Base-by-base conservation (phyloP, 306 rosid species). In the Quillaja saponaria region DNA sequence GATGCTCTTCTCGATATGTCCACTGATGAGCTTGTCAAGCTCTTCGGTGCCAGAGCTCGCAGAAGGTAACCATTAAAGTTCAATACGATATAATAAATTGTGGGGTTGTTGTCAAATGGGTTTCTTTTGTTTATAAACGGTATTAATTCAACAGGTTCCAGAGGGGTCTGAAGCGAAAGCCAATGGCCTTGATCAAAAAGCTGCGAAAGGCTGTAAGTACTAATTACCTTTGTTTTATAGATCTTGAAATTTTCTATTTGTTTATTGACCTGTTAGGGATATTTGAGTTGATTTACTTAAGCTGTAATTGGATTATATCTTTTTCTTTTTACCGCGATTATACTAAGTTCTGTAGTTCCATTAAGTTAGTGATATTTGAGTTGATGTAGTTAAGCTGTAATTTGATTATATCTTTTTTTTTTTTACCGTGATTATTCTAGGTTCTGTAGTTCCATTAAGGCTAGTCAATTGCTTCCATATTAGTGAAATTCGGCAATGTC, bases 181-280 rank as follows among this genome's bases (percentile, higher is more conserved):
- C 97, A 8, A 91, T 91, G 97, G 97, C 97, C 17, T 42, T 91
- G 55, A 87, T 91, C 52, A 91, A 91, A 90, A 91, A 91, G 82
- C 97, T 91, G 5, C 96, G 97, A 67, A 91, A 87, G 64, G 97
- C 97, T 78, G 96, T 89, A 66, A 49, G 13, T 47, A 5, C 40
- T 46, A 11, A 1, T 17, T 10, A 25, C 13, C 31, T 25, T 17
- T 15, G 2, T n/a, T 21, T 7, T 31, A 8, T 25, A 11, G 14
- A 20, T 33, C 5, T 56, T 15, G 44, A 35, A 8, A 35, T 10
- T 35, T 20, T 17, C 7, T 1, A 20, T 3, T 4, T 11, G 31
- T 19, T 33, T 11, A 10, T 51, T 6, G 34, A 11, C 12, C 20
- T 21, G n/a, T n/a, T n/a, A n/a, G n/a, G n/a, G n/a, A n/a, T n/a